These are phyloP conservation scores for Fusarium sp. DNA, from an alignment of 2,329 filamentous ascomycete species.

Conservation along the genomic window DNA sequence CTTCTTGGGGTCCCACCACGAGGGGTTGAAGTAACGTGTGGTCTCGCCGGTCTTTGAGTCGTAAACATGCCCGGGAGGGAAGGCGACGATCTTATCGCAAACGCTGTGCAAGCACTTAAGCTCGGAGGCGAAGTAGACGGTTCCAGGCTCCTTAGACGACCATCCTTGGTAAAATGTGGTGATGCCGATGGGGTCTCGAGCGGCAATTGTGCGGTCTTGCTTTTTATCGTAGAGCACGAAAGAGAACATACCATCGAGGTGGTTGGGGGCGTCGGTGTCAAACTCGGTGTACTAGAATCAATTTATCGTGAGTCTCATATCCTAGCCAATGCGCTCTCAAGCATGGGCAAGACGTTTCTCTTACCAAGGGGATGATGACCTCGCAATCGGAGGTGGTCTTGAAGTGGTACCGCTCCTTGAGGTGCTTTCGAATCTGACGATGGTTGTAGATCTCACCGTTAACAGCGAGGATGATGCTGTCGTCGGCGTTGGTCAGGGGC, in stretches of 20 bases:
- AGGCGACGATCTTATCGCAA: constrained; percentile 93
- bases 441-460: constrained; percentile 99
- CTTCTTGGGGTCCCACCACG: constrained; percentile 86
- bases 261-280: constrained; percentile 89
- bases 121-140: constrained; percentile 97
- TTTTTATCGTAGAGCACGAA: constrained; percentile 98
- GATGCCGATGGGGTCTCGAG: constrained; percentile 95
- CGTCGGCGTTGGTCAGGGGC: constrained; percentile 91
- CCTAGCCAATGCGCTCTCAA: not conserved
- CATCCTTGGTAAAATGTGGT: constrained; percentile 98
- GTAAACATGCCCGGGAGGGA: constrained; percentile 95
- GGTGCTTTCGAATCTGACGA: constrained; percentile 86
- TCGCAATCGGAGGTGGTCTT: constrained; percentile 99
- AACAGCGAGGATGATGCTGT: constrained; percentile 88
- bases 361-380: constrained; percentile 95
- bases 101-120: constrained; percentile 92
- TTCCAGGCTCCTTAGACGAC: constrained; percentile 80
- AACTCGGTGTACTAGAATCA: constrained; percentile 83
- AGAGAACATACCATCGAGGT: constrained; percentile 99
- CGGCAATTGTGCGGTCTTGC: constrained; percentile 90
- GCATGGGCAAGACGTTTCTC: not conserved
- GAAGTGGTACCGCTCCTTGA: constrained; percentile 90
- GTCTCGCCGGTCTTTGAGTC: constrained; percentile 89
- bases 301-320: constrained; percentile 25
- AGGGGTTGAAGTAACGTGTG: constrained; percentile 89